A percentile compares a stretch with the other conserved stretches of the same genome.
phyloP scores from a whole-genome alignment of 306 rosid genomes.

The Begonia loranthoides region DNA sequence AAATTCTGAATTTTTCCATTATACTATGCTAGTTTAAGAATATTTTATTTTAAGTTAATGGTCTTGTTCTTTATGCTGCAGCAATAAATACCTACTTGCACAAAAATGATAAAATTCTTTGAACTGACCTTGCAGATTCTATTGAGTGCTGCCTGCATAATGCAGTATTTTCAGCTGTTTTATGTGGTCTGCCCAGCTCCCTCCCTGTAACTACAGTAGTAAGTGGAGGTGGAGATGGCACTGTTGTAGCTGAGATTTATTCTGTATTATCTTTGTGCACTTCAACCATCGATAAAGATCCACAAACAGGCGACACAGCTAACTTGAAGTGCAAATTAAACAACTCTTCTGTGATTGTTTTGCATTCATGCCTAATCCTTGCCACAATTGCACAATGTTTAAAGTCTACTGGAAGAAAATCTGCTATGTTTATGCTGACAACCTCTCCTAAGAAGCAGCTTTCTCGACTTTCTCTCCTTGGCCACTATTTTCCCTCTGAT shows the following conservation, averaged over 20 bases:
- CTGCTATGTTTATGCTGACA: conserved; percentile 74
- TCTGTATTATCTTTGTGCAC: conserved; percentile 49
- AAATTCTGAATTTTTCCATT: not conserved
- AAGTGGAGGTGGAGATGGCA: conserved; percentile 92
- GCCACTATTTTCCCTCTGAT: conserved; percentile 49
- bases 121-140: conserved; percentile 47
- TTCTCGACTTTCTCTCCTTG: conserved; percentile 63
- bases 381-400: conserved; percentile 69
- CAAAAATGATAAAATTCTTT: conserved; percentile 5
- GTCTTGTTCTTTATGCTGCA: conserved; percentile 1
- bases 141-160: conserved; percentile 63
- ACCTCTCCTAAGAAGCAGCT: conserved; percentile 68
- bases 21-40: not conserved
- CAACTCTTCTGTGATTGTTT: conserved; percentile 43
- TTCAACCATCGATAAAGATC: conserved; percentile 45
- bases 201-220: conserved; percentile 85
- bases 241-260: conserved; percentile 73
- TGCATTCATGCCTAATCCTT: conserved; percentile 64
- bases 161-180: conserved; percentile 58
- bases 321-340: conserved; percentile 43
- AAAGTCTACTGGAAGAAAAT: conserved; percentile 78
- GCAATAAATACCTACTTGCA: conserved; percentile 4
- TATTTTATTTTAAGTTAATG: not conserved
- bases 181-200: conserved; percentile 82
- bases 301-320: conserved; percentile 37